Percentiles rank a stretch among this genome's conserved stretches.
Evolutionary conservation across 352 stramenopile species (phyloP).

Genomic region (Pythium myriotylum): DNA sequence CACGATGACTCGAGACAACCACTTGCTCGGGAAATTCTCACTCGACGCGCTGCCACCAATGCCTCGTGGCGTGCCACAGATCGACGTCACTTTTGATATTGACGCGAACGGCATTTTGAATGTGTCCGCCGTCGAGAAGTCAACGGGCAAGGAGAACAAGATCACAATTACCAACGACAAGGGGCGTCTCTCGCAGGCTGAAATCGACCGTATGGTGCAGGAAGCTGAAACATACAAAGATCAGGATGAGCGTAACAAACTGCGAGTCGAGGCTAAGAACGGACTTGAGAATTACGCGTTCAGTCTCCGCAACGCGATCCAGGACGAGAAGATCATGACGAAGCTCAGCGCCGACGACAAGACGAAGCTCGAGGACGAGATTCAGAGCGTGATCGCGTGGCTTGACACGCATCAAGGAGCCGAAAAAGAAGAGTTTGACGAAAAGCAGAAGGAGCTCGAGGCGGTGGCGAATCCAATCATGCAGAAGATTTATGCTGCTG

Average conservation of each 20-base stretch:
- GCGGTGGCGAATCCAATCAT: conserved; percentile 88
- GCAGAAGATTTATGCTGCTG: conserved; percentile 78
- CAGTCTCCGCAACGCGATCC: conserved; percentile 88
- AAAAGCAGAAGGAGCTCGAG: conserved; percentile 92
- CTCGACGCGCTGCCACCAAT: conserved; percentile 87
- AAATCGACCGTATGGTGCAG: conserved; percentile 99
- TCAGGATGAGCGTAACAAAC: conserved; percentile 95
- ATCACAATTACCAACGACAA: conserved; percentile 99
- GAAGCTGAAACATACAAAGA: conserved; percentile 98
- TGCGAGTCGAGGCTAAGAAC: conserved; percentile 96
- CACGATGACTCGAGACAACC: conserved; percentile 93
- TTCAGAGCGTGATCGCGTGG: conserved; percentile 97
- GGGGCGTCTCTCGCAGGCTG: conserved; percentile 95
- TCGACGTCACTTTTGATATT: conserved; percentile 91
- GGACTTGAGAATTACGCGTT: conserved; percentile 96
- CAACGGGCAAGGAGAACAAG: conserved; percentile 96
- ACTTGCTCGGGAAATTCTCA: conserved; percentile 87
- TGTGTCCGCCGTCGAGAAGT: conserved; percentile 92
- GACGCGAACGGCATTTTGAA: conserved; percentile 94
- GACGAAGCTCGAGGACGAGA: conserved; percentile 76
- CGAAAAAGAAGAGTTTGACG: conserved; percentile 85
- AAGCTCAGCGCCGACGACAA: conserved; percentile 92
- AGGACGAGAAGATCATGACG: conserved; percentile 93
- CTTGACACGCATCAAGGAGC: conserved; percentile 91
- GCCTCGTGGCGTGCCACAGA: conserved; percentile 87